phyloP scores from a whole-genome alignment of 2,329 filamentous ascomycete species.

The Pseudogymnoascus sp. region DNA sequence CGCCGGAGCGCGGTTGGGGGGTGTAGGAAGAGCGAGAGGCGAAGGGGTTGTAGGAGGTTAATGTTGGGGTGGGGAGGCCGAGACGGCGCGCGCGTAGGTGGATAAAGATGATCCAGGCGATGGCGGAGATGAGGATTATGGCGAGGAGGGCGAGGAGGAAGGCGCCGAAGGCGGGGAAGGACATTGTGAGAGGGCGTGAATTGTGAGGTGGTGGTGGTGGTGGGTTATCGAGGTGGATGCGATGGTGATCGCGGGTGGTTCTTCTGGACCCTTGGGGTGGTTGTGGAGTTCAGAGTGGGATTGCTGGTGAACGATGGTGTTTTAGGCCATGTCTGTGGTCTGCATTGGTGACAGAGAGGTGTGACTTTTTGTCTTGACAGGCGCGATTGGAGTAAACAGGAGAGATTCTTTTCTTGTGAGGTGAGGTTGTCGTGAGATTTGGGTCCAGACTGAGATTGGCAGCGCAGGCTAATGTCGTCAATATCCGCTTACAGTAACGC shows the following conservation, averaged over 20 bases:
- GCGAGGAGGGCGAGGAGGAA: constrained; percentile 67
- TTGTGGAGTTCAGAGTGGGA: neutral
- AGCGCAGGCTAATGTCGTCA: neutral
- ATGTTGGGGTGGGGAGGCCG: constrained; percentile 63
- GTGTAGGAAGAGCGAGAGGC: constrained; percentile 34
- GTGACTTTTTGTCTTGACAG: neutral
- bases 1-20: constrained; percentile 47
- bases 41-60: constrained; percentile 66
- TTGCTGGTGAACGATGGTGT: neutral
- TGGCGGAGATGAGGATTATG: constrained; percentile 45
- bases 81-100: constrained; percentile 64
- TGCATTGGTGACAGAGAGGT: neutral
- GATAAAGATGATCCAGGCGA: constrained; percentile 62
- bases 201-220: neutral
- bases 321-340: neutral
- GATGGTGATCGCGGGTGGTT: neutral
- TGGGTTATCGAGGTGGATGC: neutral
- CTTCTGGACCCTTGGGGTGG: neutral
- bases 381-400: neutral
- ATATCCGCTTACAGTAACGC: neutral
- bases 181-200: constrained; percentile 34
- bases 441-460: neutral
- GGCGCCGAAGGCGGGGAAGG: constrained; percentile 54
- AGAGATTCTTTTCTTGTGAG: neutral
- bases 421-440: neutral